Percentiles rank a stretch among this genome's conserved stretches.
These are phyloP conservation scores for Aureococcus anophagefferens DNA, from an alignment of 108 stramenopile genomes.

Conservation along the genomic window DNA sequence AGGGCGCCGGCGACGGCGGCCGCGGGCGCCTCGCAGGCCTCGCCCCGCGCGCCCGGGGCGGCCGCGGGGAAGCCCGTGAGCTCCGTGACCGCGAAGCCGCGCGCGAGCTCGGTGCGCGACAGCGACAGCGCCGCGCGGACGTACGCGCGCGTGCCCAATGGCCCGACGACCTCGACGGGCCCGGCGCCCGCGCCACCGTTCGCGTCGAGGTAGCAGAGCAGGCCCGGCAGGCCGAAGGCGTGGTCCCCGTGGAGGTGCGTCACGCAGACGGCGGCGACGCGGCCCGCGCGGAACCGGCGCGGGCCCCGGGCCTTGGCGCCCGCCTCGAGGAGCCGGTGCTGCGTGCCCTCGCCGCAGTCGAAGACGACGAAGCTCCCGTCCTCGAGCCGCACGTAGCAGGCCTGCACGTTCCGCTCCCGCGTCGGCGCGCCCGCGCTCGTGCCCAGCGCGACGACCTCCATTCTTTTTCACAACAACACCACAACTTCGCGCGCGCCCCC, in stretches of 20 bases:
- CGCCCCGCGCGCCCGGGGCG: not conserved
- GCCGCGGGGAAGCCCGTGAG: not conserved
- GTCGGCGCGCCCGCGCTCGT: not conserved
- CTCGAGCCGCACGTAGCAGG: not conserved
- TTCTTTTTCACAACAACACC: too few relatives aligned
- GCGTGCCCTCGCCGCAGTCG: constrained; percentile 81
- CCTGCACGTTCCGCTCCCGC: not conserved
- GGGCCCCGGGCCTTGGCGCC: constrained; percentile 28
- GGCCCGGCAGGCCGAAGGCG: constrained; percentile 68
- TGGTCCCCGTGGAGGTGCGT: constrained; percentile 91
- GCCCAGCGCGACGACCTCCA: not conserved
- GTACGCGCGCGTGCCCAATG: not conserved
- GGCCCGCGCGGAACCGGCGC: not conserved
- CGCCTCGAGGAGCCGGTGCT: constrained; percentile 52
- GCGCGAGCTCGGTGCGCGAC: not conserved
- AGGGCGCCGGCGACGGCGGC: too few relatives aligned
- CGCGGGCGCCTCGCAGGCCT: too few relatives aligned
- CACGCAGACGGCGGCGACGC: constrained; percentile 60
- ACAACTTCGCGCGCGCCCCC: too few relatives aligned
- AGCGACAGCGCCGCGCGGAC: not conserved
- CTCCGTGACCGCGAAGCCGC: not conserved
- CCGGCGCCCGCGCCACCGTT: too few relatives aligned
- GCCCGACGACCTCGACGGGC: not conserved
- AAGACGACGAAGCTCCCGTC: constrained; percentile 34
- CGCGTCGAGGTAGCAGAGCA: constrained; percentile 40